Conservation (phyloP, 2,329 filamentous ascomycete species). For the Tetracladium maxilliforme region DNA sequence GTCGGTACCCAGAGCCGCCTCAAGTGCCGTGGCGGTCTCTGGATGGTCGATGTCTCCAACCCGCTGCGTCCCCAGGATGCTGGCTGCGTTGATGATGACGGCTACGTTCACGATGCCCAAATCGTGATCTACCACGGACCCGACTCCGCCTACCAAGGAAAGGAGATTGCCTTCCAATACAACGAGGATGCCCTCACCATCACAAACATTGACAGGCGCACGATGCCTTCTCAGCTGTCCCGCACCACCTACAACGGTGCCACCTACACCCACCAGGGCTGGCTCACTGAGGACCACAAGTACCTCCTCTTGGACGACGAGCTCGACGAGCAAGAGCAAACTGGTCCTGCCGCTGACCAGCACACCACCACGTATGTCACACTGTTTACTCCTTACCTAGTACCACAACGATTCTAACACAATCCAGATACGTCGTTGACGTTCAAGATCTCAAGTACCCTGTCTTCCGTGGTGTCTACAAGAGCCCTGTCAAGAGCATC, state of each 20-base stretch:
- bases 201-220: slow-evolving; percentile 27
- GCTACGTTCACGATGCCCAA: slow-evolving; percentile 13
- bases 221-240: slow-evolving; percentile 22
- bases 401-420: no score
- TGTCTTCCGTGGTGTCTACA: slow-evolving; percentile 25
- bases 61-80: slow-evolving; percentile 27
- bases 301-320: slow-evolving; percentile 38
- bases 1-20: slow-evolving; percentile 12
- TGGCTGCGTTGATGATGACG: slow-evolving; percentile 29
- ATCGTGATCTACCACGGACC: slow-evolving; percentile 9
- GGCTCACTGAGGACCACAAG: slow-evolving; percentile 19
- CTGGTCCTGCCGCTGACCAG: slow-evolving; percentile 23
- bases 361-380: slow-evolving; percentile 34
- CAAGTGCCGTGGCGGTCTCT: slow-evolving; percentile 27
- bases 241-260: slow-evolving; percentile 31
- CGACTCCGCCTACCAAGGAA: slow-evolving; percentile 7
- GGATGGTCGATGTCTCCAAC: slow-evolving; percentile 32
- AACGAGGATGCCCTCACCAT: slow-evolving; percentile 22
- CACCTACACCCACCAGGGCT: slow-evolving; percentile 34
- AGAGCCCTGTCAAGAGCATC: slow-evolving; percentile 19
- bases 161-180: slow-evolving; percentile 9
- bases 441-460: slow-evolving; percentile 22
- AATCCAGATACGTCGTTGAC: slow-evolving; percentile 25
- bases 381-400: no score
- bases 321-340: slow-evolving; percentile 28